Conservation (phyloP, 495 filamentous ascomycete genomes). For the Ascodesmis nigricans region DNA sequence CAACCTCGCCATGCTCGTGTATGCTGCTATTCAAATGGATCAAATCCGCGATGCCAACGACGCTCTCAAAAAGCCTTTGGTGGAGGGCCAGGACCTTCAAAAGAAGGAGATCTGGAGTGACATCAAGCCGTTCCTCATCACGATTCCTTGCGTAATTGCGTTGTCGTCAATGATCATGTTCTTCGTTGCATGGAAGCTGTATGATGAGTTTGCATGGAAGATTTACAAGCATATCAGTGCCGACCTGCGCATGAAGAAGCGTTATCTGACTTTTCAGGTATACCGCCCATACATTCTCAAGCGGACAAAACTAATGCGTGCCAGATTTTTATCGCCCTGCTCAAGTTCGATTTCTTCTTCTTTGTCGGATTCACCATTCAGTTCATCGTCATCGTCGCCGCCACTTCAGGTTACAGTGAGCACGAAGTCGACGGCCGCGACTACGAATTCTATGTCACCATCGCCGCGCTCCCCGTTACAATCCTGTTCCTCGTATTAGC, state of each 20-base stretch:
- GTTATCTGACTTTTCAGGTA: slow-evolving; percentile 93
- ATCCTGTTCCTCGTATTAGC: slow-evolving; percentile 68
- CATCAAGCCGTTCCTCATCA: slow-evolving; percentile 54
- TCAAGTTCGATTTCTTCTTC: slow-evolving; percentile 99
- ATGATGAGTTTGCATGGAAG: slow-evolving; percentile 97
- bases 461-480: slow-evolving; percentile 74
- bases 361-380: slow-evolving; percentile 97
- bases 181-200: slow-evolving; percentile 75
- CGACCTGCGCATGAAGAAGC: slow-evolving; percentile 86
- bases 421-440: slow-evolving; percentile 19
- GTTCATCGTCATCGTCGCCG: slow-evolving; percentile 76
- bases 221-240: slow-evolving; percentile 98
- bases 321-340: slow-evolving; percentile 87
- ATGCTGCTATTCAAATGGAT: slow-evolving; percentile 75
- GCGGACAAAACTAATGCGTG: slow-evolving; percentile 20
- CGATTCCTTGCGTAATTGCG: slow-evolving; percentile 65
- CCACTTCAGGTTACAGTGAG: slow-evolving; percentile 24
- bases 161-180: slow-evolving; percentile 48
- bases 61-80: slow-evolving; percentile 22
- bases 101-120: slow-evolving; percentile 37
- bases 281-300: slow-evolving; percentile 7
- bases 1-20: slow-evolving; percentile 75
- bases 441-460: slow-evolving; percentile 64
- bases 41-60: slow-evolving; percentile 56
- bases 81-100: slow-evolving; percentile 21